Evolutionary conservation across 768 basidiomycete genomes (phyloP), one percentile per base, ranked within the genome.

Genomic region (Podaxis pistillaris): DNA sequence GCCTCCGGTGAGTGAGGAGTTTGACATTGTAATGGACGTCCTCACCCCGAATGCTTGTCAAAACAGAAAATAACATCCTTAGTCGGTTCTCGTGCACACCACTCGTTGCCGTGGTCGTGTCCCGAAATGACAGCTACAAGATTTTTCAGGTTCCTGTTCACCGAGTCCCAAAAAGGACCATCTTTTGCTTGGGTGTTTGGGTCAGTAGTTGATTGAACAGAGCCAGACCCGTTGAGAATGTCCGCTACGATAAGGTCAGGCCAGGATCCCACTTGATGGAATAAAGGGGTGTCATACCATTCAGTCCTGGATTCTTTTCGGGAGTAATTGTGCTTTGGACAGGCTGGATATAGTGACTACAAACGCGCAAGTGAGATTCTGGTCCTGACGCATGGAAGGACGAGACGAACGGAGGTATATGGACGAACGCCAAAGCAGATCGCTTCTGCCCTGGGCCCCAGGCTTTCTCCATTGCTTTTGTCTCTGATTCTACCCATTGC

Each of bases 81-180:
- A 3, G 78, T 79, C 1, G 81, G 81, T 63, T 90, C 87, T 17
- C 88, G 83, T 7, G 83, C 82, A 64, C 90, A 92, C 90, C 90
- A 92, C 70, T 91, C 89, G 62, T 91, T 81, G 1, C 90, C 90
- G 65, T 92, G 90, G 69, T 89, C 90, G 60, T 91, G 90, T 46
- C 90, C 89, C 2, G 87, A 90, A 28, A 91, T 76, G 41, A 90
- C 80, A 0, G 83, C 89, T 54, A 84, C 85, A 5, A 91, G 71
- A 65, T 90, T 89, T 72, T 83, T 82, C 65, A 91, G 79, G 51
- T 87, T 76, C 19, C 69, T 70, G 46, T 81, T 86, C 53, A 90
- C 70, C 0, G 87, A 75, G 47, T 82, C 74, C 87, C 86, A 91
- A 75, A 89, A 93, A 0, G 81, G 74, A 33, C 73, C 66, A 66